phyloP scores from a whole-genome alignment of 495 filamentous ascomycete genomes.

The Neohortaea acidophila region DNA sequence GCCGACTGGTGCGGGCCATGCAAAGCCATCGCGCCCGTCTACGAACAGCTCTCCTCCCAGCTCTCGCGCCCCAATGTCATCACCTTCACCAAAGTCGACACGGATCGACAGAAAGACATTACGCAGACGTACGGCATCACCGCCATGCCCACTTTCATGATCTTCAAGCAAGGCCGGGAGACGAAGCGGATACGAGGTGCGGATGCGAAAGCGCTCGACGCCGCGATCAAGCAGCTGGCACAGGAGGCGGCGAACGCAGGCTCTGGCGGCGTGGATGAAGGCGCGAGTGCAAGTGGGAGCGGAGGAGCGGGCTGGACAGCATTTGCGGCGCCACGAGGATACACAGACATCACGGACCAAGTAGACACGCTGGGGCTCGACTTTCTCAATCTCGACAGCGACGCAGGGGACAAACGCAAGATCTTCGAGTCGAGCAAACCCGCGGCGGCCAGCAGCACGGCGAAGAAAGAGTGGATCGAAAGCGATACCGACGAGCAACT shows the following conservation, averaged over 20 bases:
- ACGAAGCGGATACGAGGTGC: constrained; percentile 60
- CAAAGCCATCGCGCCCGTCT: constrained; percentile 70
- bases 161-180: constrained; percentile 61
- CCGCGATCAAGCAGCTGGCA: constrained; percentile 56
- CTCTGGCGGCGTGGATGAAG: constrained; percentile 30
- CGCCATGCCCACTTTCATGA: constrained; percentile 75
- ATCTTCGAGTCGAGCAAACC: constrained; percentile 61
- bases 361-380: constrained; percentile 69
- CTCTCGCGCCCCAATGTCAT: constrained; percentile 59
- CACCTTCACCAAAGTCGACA: constrained; percentile 77
- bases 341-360: constrained; percentile 66
- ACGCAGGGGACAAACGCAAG: constrained; percentile 49
- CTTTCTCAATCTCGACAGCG: constrained; percentile 67
- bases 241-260: constrained; percentile 37
- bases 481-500: constrained; percentile 98
- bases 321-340: constrained; percentile 59
- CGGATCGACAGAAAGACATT: constrained; percentile 59
- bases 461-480: constrained; percentile 69
- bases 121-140: constrained; percentile 55
- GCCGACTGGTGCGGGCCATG: constrained; percentile 78
- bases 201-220: constrained; percentile 49
- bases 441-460: constrained; percentile 37
- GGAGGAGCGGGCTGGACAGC: constrained; percentile 49
- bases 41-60: constrained; percentile 57
- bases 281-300: constrained; percentile 26